Conservation (phyloP, 225 moss, liverwort and hornwort species). For the Sphagnum tenellum region DNA sequence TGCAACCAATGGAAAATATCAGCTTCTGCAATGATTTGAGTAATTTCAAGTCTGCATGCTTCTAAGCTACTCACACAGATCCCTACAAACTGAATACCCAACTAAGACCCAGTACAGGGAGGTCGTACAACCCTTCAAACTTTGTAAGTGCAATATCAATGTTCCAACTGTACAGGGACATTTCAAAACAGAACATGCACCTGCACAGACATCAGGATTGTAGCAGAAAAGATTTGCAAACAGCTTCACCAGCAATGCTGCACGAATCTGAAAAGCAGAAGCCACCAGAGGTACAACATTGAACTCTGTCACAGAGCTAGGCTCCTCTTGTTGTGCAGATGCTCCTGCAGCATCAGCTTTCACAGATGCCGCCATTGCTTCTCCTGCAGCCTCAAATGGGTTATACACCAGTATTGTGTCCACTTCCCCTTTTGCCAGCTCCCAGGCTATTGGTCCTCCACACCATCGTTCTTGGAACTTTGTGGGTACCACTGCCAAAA, state of each 20-base stretch:
- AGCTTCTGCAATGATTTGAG: no score
- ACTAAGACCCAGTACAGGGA: no score
- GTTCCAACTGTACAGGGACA: no score
- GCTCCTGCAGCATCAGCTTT: constrained; percentile 55
- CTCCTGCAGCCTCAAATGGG: constrained; percentile 97
- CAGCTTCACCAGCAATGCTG: constrained; percentile 92
- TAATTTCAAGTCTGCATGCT: no score
- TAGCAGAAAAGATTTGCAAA: constrained; percentile 96
- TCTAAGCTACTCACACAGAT: no score
- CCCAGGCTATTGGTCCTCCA: constrained; percentile 81
- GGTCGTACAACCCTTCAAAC: no score
- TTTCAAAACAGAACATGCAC: constrained; percentile 14
- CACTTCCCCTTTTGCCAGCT: constrained; percentile 85
- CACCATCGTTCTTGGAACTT: constrained; percentile 95
- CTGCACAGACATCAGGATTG: constrained; percentile 96
- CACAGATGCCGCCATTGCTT: constrained; percentile 84
- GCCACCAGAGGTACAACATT: constrained; percentile 41
- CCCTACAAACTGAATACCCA: no score
- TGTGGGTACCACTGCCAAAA: constrained; percentile 76
- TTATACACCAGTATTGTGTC: constrained; percentile 89
- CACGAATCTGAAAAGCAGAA: constrained; percentile 55
- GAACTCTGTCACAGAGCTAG: constrained; percentile 44
- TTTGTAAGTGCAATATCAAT: no score
- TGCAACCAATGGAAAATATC: constrained; percentile 17
- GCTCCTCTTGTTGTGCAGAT: constrained; percentile 35